Conservation (phyloP, 2,329 filamentous ascomycete species). For the Ophidiomyces ophidiicola region DNA sequence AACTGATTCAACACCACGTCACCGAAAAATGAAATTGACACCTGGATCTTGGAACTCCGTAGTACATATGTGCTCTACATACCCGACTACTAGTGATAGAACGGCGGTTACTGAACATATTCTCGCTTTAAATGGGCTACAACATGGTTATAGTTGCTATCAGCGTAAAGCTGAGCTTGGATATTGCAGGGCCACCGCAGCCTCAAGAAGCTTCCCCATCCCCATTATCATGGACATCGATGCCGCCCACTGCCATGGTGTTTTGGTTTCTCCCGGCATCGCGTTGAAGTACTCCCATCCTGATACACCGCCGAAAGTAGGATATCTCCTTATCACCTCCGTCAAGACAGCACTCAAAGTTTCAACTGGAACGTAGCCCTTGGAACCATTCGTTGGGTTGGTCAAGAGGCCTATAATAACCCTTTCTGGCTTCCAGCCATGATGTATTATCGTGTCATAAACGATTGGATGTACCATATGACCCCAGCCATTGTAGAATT, state of each 20-base stretch:
- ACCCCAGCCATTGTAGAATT: conserved; percentile 90
- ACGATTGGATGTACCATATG: conserved; percentile 42
- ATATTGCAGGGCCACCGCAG: background rate
- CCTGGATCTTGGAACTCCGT: too few species aligned
- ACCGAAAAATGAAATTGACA: too few species aligned
- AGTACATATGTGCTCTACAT: too few species aligned
- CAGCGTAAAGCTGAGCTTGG: too few species aligned
- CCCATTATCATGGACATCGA: conserved; percentile 46
- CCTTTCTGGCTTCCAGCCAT: conserved; percentile 59
- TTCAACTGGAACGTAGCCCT: conserved; percentile 50
- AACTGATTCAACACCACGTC: too few species aligned
- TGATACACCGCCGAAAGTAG: conserved; percentile 73
- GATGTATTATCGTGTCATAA: conserved; percentile 33
- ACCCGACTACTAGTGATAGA: background rate
- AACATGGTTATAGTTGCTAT: background rate
- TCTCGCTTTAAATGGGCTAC: background rate
- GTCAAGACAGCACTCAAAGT: conserved; percentile 46
- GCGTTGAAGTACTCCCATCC: conserved; percentile 94
- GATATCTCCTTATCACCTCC: conserved; percentile 47
- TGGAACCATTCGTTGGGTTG: conserved; percentile 57
- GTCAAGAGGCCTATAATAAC: conserved; percentile 74
- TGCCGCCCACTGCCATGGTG: conserved; percentile 68
- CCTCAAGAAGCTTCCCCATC: conserved; percentile 21
- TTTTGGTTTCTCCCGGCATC: conserved; percentile 47
- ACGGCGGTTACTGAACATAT: background rate